A percentile compares a stretch with the other conserved stretches of the same genome.
These are phyloP conservation scores for Beta vulgaris DNA, from an alignment of 148 eudicot species.

Conservation along the genomic window DNA sequence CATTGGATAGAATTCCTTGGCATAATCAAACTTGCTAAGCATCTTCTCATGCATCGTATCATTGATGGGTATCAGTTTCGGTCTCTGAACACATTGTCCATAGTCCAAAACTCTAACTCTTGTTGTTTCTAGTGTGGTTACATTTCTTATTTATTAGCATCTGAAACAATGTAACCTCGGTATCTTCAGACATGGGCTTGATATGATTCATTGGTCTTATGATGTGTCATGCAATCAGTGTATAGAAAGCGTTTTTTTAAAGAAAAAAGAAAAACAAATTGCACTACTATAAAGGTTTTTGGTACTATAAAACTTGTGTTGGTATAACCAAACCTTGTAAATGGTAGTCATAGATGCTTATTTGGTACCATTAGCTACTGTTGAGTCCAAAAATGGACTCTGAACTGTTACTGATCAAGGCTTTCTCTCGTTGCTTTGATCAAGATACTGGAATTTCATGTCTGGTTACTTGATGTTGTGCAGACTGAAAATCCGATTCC, in stretches of 20 bases:
- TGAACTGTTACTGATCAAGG: too few relatives aligned
- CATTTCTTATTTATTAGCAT: not conserved
- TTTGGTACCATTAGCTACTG: too few relatives aligned
- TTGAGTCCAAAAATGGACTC: too few relatives aligned
- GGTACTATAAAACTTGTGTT: too few relatives aligned
- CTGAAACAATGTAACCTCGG: not conserved
- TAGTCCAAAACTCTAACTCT: not conserved
- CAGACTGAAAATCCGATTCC: not conserved
- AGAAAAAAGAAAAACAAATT: too few relatives aligned
- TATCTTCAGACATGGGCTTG: not conserved
- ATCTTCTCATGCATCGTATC: not conserved
- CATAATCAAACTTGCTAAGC: not conserved
- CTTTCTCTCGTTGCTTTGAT: too few relatives aligned
- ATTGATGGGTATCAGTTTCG: not conserved
- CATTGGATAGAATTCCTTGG: not conserved
- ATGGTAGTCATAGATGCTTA: too few relatives aligned
- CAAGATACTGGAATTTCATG: not conserved
- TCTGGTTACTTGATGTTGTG: not conserved
- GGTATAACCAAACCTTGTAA: too few relatives aligned
- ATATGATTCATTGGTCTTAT: not conserved
- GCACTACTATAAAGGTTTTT: too few relatives aligned
- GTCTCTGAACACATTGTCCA: not conserved
- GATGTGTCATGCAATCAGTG: not conserved
- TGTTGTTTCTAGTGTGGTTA: not conserved
- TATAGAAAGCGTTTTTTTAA: not conserved